These are phyloP conservation scores for Solanum aculeatissimum DNA, from an alignment of 305 asterid species.

Conservation along the genomic window DNA sequence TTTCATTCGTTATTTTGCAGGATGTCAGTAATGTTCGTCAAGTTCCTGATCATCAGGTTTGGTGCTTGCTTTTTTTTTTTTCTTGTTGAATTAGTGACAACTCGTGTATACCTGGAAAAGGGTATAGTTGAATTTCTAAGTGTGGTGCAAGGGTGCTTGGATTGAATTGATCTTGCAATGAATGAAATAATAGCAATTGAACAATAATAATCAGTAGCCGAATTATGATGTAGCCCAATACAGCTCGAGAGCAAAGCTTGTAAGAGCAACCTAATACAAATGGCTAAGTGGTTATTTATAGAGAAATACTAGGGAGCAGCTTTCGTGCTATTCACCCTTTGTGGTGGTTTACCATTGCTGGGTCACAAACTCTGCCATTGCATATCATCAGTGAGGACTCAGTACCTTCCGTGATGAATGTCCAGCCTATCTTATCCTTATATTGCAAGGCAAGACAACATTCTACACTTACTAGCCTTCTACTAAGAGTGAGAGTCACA, in stretches of 20 bases:
- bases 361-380: not conserved
- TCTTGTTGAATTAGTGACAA: not conserved
- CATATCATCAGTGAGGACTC: not conserved
- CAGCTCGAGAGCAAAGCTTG: no score
- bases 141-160: not conserved
- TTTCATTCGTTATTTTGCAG: constrained; percentile 13
- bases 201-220: no score
- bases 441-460: not conserved
- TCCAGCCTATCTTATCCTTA: not conserved
- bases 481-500: no score
- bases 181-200: no score
- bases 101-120: not conserved
- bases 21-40: constrained; percentile 71
- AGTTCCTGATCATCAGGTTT: constrained; percentile 93
- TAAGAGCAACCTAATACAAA: not conserved
- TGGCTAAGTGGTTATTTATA: not conserved
- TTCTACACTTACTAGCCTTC: no score
- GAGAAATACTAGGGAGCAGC: not conserved
- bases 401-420: not conserved
- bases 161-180: not conserved
- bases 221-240: not conserved
- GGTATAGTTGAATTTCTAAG: not conserved
- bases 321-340: not conserved
- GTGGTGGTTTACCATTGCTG: not conserved
- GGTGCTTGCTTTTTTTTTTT: not conserved